Conservation (phyloP, 108 stramenopile species). For the Nitzschia inconspicua region DNA sequence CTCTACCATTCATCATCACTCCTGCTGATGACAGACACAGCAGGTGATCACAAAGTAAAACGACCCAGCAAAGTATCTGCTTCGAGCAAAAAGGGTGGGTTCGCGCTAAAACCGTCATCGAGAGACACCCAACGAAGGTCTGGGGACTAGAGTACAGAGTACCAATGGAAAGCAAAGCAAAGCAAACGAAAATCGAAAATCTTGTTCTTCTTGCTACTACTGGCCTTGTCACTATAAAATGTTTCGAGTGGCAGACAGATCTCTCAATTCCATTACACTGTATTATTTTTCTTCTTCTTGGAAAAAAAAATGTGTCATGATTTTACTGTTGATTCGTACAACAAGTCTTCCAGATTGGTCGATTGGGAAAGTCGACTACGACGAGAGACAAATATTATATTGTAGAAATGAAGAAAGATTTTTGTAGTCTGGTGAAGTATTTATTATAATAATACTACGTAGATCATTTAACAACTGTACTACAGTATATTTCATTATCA, state of each 20-base stretch:
- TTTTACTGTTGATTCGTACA: no score
- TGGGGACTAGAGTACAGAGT: no score
- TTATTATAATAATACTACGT: no score
- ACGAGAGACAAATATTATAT: background rate
- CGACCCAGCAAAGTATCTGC: slow-evolving; percentile 5
- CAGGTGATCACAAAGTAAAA: slow-evolving; percentile 10
- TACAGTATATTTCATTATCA: background rate
- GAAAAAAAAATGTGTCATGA: no score
- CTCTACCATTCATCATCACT: background rate
- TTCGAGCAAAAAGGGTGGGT: slow-evolving; percentile 27
- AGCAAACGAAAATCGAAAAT: no score
- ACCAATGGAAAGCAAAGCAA: no score
- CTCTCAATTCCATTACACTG: background rate
- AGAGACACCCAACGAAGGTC: slow-evolving; percentile 72
- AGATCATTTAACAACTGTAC: no score
- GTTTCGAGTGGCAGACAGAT: background rate
- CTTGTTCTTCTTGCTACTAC: no score
- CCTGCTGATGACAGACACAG: background rate
- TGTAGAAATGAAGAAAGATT: background rate
- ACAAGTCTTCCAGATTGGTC: no score
- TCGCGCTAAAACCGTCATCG: slow-evolving; percentile 63
- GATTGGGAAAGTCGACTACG: background rate
- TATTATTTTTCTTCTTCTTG: no score
- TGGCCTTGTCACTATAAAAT: no score
- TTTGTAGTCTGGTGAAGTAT: no score